Conservation (phyloP, 768 basidiomycete species). For the Lepiota brunneoincarnata region DNA sequence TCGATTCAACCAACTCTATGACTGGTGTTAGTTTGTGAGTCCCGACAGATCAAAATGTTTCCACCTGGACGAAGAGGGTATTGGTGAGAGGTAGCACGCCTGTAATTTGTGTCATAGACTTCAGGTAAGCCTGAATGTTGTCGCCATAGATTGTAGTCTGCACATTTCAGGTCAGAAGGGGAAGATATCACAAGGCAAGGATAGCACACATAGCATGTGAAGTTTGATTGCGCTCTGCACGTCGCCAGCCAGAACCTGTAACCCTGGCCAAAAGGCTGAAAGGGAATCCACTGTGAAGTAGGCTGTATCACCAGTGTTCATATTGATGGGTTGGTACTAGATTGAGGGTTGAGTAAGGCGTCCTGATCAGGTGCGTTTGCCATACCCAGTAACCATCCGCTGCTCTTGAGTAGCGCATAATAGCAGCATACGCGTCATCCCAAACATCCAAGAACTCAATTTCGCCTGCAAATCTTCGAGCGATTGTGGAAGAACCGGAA, state of each 20-base stretch:
- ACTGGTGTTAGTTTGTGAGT: not conserved
- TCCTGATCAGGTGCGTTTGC: constrained; percentile 6
- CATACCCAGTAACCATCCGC: constrained; percentile 86
- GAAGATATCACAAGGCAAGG: not conserved
- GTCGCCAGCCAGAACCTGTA: constrained; percentile 86
- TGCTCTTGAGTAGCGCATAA: constrained; percentile 84
- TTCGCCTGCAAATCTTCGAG: constrained; percentile 48
- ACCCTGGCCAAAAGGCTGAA: constrained; percentile 96
- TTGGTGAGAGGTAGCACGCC: constrained; percentile 68
- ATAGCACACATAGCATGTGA: constrained; percentile 76
- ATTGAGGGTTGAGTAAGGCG: not conserved
- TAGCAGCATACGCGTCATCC: constrained; percentile 76
- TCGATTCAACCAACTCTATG: constrained; percentile 91
- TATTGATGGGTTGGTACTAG: constrained; percentile 86
- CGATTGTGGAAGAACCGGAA: not conserved
- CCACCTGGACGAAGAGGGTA: constrained; percentile 79
- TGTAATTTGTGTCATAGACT: constrained; percentile 81
- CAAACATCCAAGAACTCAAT: constrained; percentile 80
- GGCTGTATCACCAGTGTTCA: constrained; percentile 69
- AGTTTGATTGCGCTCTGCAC: constrained; percentile 87
- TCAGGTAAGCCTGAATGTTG: constrained; percentile 88
- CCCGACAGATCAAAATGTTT: constrained; percentile 8
- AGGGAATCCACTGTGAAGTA: constrained; percentile 89
- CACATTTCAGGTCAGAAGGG: not conserved
- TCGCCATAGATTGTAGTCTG: constrained; percentile 93